Evolutionary conservation across 2,329 filamentous ascomycete species (phyloP).

Genomic region (Lasiodiplodia hormozganensis): DNA sequence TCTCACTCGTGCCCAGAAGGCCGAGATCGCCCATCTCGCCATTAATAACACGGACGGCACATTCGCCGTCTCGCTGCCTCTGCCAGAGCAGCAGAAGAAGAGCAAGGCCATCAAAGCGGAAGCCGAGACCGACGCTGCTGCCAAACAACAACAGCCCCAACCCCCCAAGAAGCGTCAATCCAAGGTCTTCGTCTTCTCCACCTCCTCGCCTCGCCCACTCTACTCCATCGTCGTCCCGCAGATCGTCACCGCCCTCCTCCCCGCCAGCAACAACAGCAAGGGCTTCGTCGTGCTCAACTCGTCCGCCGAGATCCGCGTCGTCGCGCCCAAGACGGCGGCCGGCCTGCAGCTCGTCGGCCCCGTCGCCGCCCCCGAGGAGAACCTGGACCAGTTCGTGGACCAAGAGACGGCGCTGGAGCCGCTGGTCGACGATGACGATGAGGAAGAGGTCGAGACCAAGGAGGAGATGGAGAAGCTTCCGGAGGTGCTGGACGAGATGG

Average conservation of each 20-base stretch:
- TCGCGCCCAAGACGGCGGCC: slow-evolving; percentile 42
- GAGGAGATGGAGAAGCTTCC: slow-evolving; percentile 44
- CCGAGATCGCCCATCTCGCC: slow-evolving; percentile 66
- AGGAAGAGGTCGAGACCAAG: slow-evolving; percentile 29
- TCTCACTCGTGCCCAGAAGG: slow-evolving; percentile 44
- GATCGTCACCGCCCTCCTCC: slow-evolving; percentile 70
- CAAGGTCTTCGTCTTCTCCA: slow-evolving; percentile 70
- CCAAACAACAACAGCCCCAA: slow-evolving; percentile 8
- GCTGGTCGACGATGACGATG: slow-evolving; percentile 30
- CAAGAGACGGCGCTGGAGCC: slow-evolving; percentile 31
- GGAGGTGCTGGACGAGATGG: not conserved
- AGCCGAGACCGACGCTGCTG: slow-evolving; percentile 1
- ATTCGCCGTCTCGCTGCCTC: slow-evolving; percentile 50
- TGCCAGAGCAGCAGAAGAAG: slow-evolving; percentile 40
- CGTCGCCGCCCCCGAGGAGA: slow-evolving; percentile 36
- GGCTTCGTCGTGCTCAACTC: slow-evolving; percentile 80
- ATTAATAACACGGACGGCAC: slow-evolving; percentile 64
- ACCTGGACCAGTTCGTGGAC: slow-evolving; percentile 37
- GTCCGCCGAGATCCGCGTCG: slow-evolving; percentile 70
- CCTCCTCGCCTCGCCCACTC: slow-evolving; percentile 65
- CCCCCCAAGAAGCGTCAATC: slow-evolving; percentile 38
- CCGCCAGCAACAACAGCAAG: slow-evolving; percentile 62
- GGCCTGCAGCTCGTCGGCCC: slow-evolving; percentile 39
- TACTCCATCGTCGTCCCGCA: slow-evolving; percentile 62
- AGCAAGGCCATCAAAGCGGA: not conserved